Conservation (phyloP, 176 grass and related monocot species). For the Triticum aestivum region DNA sequence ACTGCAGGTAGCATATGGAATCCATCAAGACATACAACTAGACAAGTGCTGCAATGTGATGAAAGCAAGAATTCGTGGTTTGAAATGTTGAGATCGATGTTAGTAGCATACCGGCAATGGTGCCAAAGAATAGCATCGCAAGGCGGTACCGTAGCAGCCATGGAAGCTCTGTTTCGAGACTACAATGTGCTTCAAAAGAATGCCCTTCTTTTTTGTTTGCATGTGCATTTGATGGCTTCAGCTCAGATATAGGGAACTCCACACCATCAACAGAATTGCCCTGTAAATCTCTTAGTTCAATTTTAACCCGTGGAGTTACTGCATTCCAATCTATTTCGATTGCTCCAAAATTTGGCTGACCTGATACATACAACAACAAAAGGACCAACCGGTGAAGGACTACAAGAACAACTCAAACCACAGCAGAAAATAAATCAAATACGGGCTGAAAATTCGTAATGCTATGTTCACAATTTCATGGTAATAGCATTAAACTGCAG, state of each 20-base stretch:
- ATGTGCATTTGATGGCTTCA: constrained; percentile 33
- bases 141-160: constrained; percentile 59
- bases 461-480: neutral
- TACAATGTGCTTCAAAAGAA: constrained; percentile 51
- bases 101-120: constrained; percentile 51
- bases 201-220: neutral
- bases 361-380: constrained; percentile 40
- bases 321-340: constrained; percentile 79
- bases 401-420: neutral
- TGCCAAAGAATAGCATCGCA: constrained; percentile 48
- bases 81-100: neutral
- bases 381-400: constrained; percentile 4
- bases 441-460: constrained; percentile 3
- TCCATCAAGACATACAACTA: neutral
- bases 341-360: constrained; percentile 86
- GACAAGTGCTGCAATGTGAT: neutral
- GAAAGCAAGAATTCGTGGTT: neutral
- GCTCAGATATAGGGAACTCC: constrained; percentile 64
- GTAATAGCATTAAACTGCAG: neutral
- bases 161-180: constrained; percentile 58
- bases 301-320: constrained; percentile 51
- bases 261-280: constrained; percentile 53
- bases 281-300: constrained; percentile 66
- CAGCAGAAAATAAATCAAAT: constrained; percentile 23
- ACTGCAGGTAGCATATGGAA: constrained; percentile 8